Conservation (phyloP, 176 grass and related monocot species). For the Oryza meridionalis region DNA sequence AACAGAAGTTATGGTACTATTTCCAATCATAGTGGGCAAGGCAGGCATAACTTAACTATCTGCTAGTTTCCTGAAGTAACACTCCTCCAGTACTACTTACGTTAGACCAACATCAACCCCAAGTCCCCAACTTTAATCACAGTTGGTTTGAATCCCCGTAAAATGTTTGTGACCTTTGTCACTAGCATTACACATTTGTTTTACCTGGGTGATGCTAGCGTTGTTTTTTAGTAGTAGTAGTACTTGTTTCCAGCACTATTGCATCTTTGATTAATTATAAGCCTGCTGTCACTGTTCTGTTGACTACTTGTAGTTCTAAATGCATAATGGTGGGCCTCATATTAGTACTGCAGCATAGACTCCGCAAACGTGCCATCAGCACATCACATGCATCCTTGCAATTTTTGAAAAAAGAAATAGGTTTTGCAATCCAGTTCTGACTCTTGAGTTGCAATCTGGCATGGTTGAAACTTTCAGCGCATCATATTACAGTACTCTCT, state of each 20-base stretch:
- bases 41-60: not conserved
- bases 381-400: not conserved
- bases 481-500: not conserved
- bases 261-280: not conserved
- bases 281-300: not conserved
- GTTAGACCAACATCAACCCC: not conserved
- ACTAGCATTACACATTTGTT: not conserved
- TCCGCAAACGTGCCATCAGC: not conserved
- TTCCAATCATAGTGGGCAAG: not conserved
- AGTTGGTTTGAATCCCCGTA: not conserved
- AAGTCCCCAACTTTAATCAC: not conserved
- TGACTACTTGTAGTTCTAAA: not conserved
- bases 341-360: not conserved
- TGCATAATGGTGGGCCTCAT: not conserved
- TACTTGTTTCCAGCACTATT: not conserved
- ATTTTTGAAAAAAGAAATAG: not conserved
- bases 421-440: not conserved
- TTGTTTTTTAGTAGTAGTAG: not conserved
- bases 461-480: slow-evolving; percentile 8
- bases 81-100: not conserved
- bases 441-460: not conserved
- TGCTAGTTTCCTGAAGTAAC: not conserved
- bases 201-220: not conserved
- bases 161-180: not conserved
- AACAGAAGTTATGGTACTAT: not conserved